Evolutionary conservation across 768 basidiomycete species (phyloP), one percentile per base, ranked within the genome.

Genomic region (Megacollybia marginata): DNA sequence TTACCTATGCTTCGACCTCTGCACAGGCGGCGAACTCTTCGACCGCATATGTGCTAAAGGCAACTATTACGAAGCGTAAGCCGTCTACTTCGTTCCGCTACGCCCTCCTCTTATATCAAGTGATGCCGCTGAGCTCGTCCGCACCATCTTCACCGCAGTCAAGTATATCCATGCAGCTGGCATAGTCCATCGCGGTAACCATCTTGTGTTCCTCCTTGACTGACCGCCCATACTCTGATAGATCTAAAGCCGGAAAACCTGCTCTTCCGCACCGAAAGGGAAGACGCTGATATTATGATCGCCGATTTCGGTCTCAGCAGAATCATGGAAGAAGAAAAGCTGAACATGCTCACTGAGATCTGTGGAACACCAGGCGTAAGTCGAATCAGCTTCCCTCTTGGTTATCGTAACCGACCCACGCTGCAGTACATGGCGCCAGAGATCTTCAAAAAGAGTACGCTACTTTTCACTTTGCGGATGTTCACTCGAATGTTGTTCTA

Each of bases 231-330:
- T 23, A n/a, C 11, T 9, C 18, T n/a, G 23, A 6, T 54, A 88
- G 94, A 99, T 62, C 70, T 99, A 53, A 99, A 99, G 68, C 95
- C 95, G 4, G 95, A 99, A 71, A 99, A 99, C 69, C 79, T 99
- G 19, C 75, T 99, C 32, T 99, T 98, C 83, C 84, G 89, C 50
- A 85, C 87, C 13, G 76, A 79, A 55, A 85, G 79, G 5, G 93
- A 97, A 65, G 89, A 92, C 38, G 85, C 93, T 13, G 93, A 95
- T 60, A 85, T 99, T 59, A 90, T 96, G 84, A 84, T 99, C 51
- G 95, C 95, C 0, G 95, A 99, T 66, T 99, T 99, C 63, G 95
- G 94, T 15, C 76, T 96, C 51, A 85, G 85, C 61, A 82, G 92
- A 33, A 79, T 97, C 38, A 87, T 98, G 78, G 85, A 94, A 34